Percentiles rank a stretch among this genome's conserved stretches.
These are phyloP conservation scores for Alternaria arborescens DNA, from an alignment of 2,329 filamentous ascomycete genomes.

Conservation along the genomic window DNA sequence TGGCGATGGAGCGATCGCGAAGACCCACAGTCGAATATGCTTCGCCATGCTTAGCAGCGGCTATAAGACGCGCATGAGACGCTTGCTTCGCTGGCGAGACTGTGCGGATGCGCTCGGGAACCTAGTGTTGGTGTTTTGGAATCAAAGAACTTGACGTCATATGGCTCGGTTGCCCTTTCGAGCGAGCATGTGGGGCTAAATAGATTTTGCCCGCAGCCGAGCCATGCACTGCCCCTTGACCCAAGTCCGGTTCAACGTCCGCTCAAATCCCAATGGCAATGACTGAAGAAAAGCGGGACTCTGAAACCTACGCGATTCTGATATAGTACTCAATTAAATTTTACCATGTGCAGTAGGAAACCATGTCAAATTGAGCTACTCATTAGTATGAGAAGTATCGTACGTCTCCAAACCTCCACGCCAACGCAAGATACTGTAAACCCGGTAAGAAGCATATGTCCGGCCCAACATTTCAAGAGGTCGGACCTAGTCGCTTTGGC, in stretches of 20 bases:
- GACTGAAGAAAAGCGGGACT: background rate
- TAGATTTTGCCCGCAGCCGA: background rate
- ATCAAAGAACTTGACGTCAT: constrained; percentile 17
- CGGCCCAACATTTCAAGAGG: background rate
- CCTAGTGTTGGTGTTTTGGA: constrained; percentile 11
- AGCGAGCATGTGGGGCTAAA: constrained; percentile 1
- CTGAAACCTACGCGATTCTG: background rate
- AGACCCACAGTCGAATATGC: constrained; percentile 4
- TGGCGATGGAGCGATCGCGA: background rate
- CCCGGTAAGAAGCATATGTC: background rate
- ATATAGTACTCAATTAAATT: background rate
- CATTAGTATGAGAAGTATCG: background rate
- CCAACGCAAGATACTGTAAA: background rate
- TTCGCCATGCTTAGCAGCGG: constrained; percentile 22
- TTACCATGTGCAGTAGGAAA: background rate
- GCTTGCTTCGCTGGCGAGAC: constrained; percentile 2
- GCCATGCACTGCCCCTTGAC: background rate
- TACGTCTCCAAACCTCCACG: background rate
- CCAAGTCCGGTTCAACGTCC: background rate
- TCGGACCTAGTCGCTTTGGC: background rate
- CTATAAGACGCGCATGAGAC: background rate
- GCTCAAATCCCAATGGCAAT: background rate
- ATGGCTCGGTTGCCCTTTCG: background rate
- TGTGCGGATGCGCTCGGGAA: constrained; percentile 13
- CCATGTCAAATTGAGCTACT: background rate